Conservation (phyloP, 1,139 yeast genomes). For the Diutina siamensis region DNA sequence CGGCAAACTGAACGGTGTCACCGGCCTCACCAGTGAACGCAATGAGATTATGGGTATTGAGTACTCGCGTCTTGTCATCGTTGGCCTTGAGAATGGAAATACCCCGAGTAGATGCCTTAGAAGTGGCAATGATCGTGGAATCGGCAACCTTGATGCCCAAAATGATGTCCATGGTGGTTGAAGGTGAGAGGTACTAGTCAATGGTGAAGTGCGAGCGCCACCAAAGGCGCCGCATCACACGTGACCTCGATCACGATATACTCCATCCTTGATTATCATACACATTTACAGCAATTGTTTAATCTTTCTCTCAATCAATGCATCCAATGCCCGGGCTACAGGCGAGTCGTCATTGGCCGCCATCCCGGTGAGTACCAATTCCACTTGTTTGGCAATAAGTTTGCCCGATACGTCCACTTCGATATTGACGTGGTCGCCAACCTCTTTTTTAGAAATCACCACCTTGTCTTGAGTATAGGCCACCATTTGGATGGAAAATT, state of each 20-base stretch:
- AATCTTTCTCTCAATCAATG: conserved; percentile 39
- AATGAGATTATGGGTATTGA: conserved; percentile 69
- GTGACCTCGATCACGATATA: too few species aligned
- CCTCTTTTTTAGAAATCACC: conserved; percentile 49
- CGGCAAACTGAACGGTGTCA: conserved; percentile 95
- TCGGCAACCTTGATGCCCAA: conserved; percentile 79
- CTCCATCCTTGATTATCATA: too few species aligned
- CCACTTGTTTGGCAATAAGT: conserved; percentile 78
- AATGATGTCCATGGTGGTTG: conserved; percentile 62
- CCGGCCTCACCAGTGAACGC: conserved; percentile 96
- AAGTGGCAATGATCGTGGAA: conserved; percentile 78
- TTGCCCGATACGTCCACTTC: conserved; percentile 95
- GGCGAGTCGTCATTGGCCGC: conserved; percentile 31
- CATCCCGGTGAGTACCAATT: conserved; percentile 42
- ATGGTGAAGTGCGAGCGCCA: not conserved
- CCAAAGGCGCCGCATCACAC: not conserved
- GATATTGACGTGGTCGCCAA: conserved; percentile 65
- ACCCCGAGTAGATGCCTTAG: conserved; percentile 90
- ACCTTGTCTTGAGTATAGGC: conserved; percentile 85
- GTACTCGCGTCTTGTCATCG: conserved; percentile 77
- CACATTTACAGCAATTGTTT: too few species aligned
- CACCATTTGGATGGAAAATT: conserved; percentile 82
- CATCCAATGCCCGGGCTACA: conserved; percentile 31
- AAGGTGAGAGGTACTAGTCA: not conserved
- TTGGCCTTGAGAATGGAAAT: conserved; percentile 75